Percentiles rank a stretch among this genome's conserved stretches.
These are phyloP conservation scores for Saccharomycopsis amapae DNA, from an alignment of 805 yeast species.

Conservation along the genomic window DNA sequence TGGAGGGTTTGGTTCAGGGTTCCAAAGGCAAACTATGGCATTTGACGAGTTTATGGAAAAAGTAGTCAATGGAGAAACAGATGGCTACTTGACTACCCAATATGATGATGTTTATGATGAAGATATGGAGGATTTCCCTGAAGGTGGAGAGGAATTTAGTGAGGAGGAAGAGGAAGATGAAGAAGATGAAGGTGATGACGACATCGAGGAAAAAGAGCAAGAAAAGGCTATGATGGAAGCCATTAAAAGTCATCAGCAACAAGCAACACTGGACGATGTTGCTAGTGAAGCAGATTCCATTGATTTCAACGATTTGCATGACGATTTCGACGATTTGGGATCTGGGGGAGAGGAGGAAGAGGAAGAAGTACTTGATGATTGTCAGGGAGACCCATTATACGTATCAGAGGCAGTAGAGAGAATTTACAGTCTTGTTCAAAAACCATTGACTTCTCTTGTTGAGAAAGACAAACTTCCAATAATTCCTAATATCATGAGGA, in stretches of 20 bases:
- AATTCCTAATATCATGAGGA: constrained; percentile 35
- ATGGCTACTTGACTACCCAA: constrained; percentile 63
- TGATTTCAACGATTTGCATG: constrained; percentile 39
- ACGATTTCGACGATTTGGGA: constrained; percentile 43
- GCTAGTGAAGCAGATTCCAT: constrained; percentile 30
- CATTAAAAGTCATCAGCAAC: constrained; percentile 25
- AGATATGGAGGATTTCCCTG: constrained; percentile 8
- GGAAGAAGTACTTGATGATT: constrained; percentile 21
- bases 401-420: constrained; percentile 35
- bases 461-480: constrained; percentile 31
- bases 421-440: constrained; percentile 47
- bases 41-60: constrained; percentile 41
- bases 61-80: constrained; percentile 36
- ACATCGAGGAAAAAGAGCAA: constrained; percentile 19
- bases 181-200: constrained; percentile 22
- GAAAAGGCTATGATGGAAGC: constrained; percentile 20
- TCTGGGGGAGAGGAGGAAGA: constrained; percentile 26
- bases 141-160: constrained; percentile 1
- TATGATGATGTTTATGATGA: constrained; percentile 31
- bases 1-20: constrained; percentile 68
- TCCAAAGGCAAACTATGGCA: constrained; percentile 42
- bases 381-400: constrained; percentile 27
- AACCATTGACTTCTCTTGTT: constrained; percentile 47
- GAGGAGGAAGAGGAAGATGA: constrained; percentile 28
- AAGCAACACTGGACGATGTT: not conserved